Evolutionary conservation across 208 protist species (phyloP), one percentile per base, ranked within the genome.

Genomic region (Trypanosoma rangeli): DNA sequence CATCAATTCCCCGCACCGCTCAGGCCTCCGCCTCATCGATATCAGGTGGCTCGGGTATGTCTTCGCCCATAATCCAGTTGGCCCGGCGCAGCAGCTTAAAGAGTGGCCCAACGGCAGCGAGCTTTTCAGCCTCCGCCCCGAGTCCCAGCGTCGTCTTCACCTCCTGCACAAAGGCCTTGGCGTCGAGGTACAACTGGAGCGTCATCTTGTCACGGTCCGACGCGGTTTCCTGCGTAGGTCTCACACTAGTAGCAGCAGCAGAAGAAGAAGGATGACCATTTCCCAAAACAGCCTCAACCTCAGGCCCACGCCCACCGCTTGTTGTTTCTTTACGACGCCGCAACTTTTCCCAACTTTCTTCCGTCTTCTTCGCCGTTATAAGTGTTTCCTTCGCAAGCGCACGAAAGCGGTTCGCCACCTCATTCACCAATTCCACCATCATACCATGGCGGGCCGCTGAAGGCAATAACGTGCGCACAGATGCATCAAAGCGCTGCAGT

Each of bases 341-440:
- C 54, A 97, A 77, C 78, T 97, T 97, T 56, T 94, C 92, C 87
- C 85, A 94, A 70, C 89, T 89, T 56, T 94, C 87, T 76, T 94
- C 89, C 29, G 86, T 94, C 60, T 87, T 88, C 75, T 93, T 94
- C 13, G 89, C 92, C 0, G 86, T 81, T 29, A 94, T 53, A 4
- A 97, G 83, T 22, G 86, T 93, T 28, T 97, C 89, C 44, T 71
- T 75, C 5, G 87, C 84, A 16, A 94, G 64, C 8, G 52, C 39
- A 37, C 74, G 69, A 60, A 94, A 94, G 33, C 84, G 73, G 0
- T 18, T 53, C 3, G 76, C 54, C 3, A 94, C 61, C 22, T 63
- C 63, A 8, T 78, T 70, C 7, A 64, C 68, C 20, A 84, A 58
- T 13, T 39, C 39, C 20, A 64, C 1, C 26, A 76, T 39, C 48